Conservation (phyloP, 2,329 filamentous ascomycete genomes). For the Epichloe sibirici region DNA sequence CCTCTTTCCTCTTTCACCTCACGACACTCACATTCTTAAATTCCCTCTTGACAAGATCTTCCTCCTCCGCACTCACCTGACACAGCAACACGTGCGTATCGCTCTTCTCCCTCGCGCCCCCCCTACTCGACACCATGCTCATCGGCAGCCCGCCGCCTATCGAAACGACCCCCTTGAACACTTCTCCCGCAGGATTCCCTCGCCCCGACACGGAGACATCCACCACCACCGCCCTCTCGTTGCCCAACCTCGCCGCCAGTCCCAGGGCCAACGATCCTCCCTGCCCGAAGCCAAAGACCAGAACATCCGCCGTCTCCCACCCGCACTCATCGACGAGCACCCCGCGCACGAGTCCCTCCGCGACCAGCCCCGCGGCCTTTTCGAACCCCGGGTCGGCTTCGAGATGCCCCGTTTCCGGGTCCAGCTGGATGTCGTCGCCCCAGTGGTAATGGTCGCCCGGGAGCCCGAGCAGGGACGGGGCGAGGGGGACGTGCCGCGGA, state of each 20-base stretch:
- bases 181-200: constrained; percentile 5
- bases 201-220: constrained; percentile 17
- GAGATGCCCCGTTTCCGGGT: constrained; percentile 36
- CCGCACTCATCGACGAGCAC: constrained; percentile 43
- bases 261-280: constrained; percentile 51
- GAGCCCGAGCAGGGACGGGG: constrained; percentile 46
- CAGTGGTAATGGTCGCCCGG: constrained; percentile 40
- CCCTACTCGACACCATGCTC: constrained; percentile 36
- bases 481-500: constrained; percentile 58
- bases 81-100: constrained; percentile 51
- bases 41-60: constrained; percentile 49
- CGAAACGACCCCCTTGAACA: constrained; percentile 46
- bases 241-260: constrained; percentile 30
- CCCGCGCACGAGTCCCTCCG: constrained; percentile 37
- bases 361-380: constrained; percentile 33
- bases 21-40: constrained; percentile 57
- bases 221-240: constrained; percentile 15
- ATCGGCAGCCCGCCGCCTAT: constrained; percentile 48
- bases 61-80: constrained; percentile 48
- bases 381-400: constrained; percentile 51
- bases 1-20: constrained; percentile 57
- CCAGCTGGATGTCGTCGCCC: constrained; percentile 53
- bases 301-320: constrained; percentile 45
- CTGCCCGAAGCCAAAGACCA: constrained; percentile 57
- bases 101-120: constrained; percentile 36